Conservation (phyloP, 2,329 filamentous ascomycete genomes). For the Akanthomyces muscarius region DNA sequence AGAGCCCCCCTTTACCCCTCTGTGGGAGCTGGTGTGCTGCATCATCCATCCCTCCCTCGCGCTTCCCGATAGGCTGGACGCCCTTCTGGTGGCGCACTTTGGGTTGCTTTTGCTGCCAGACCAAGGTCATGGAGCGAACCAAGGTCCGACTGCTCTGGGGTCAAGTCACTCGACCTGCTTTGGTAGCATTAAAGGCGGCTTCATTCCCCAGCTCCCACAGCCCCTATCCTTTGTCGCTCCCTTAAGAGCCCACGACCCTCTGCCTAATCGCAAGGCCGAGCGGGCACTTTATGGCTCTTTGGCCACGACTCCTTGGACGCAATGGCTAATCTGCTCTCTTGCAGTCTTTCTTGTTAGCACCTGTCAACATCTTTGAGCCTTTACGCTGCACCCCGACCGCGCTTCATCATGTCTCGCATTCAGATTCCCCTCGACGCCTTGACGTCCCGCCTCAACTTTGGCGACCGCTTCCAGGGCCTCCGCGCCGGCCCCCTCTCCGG, state of each 20-base stretch:
- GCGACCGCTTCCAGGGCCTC: slow-evolving; percentile 79
- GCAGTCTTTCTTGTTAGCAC: not conserved
- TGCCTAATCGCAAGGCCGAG: not conserved
- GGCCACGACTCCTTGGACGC: not conserved
- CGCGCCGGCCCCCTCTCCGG: slow-evolving; percentile 72
- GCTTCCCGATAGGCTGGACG: slow-evolving; percentile 4
- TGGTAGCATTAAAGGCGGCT: not conserved
- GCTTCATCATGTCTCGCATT: slow-evolving; percentile 68
- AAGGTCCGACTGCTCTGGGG: not conserved
- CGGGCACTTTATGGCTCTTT: not conserved
- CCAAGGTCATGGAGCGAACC: slow-evolving; percentile 5
- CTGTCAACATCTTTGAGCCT: not conserved
- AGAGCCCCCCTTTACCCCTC: not conserved
- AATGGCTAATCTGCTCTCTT: slow-evolving; percentile 1
- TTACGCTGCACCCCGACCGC: slow-evolving; percentile 8
- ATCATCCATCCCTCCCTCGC: not conserved
- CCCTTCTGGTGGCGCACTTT: slow-evolving; percentile 2
- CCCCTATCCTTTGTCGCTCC: not conserved
- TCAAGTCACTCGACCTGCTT: not conserved
- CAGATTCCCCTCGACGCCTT: slow-evolving; percentile 89
- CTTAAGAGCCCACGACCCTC: not conserved
- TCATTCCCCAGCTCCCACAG: not conserved
- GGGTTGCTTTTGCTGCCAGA: slow-evolving; percentile 6
- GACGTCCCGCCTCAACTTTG: slow-evolving; percentile 84
- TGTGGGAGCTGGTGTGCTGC: not conserved